Evolutionary conservation across 129 eudicot species (phyloP).

Genomic region (Centella asiatica): DNA sequence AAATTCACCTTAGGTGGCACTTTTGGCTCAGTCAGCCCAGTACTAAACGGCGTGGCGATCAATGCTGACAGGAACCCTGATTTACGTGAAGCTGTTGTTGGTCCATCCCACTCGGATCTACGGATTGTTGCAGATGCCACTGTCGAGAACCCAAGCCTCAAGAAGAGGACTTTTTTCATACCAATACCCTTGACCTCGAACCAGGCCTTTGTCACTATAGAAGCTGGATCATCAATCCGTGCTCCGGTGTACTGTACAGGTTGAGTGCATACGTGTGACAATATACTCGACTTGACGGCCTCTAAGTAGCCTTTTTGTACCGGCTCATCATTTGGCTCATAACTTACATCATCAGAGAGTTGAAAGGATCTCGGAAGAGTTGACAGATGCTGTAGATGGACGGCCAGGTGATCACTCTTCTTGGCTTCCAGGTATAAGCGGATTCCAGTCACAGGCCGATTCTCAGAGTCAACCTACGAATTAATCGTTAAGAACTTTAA

Average conservation of each 20-base stretch:
- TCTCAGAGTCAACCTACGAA: constrained; percentile 76
- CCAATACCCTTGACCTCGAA: constrained; percentile 76
- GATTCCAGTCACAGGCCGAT: constrained; percentile 83
- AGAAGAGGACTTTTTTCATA: constrained; percentile 80
- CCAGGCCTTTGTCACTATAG: constrained; percentile 90
- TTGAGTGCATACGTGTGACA: constrained; percentile 88
- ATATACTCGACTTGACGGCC: constrained; percentile 85
- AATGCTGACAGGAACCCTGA: constrained; percentile 75
- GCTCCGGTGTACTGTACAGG: constrained; percentile 65
- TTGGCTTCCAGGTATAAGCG: constrained; percentile 88
- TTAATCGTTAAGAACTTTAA: background rate
- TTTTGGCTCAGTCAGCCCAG: constrained; percentile 35
- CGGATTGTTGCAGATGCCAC: constrained; percentile 74
- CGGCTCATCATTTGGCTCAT: constrained; percentile 46
- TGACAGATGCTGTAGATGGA: constrained; percentile 93
- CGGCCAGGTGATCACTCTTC: constrained; percentile 75
- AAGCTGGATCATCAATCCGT: constrained; percentile 64
- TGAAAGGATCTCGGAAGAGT: constrained; percentile 53
- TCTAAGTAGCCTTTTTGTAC: constrained; percentile 54
- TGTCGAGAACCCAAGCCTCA: constrained; percentile 76
- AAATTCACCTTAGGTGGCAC: constrained; percentile 56
- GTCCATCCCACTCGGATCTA: constrained; percentile 89
- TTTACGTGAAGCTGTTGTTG: constrained; percentile 46
- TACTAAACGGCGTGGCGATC: constrained; percentile 68
- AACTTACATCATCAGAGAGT: constrained; percentile 45